Evolutionary conservation across 257 asterid genomes (phyloP).

Genomic region (Handroanthus guayacan): DNA sequence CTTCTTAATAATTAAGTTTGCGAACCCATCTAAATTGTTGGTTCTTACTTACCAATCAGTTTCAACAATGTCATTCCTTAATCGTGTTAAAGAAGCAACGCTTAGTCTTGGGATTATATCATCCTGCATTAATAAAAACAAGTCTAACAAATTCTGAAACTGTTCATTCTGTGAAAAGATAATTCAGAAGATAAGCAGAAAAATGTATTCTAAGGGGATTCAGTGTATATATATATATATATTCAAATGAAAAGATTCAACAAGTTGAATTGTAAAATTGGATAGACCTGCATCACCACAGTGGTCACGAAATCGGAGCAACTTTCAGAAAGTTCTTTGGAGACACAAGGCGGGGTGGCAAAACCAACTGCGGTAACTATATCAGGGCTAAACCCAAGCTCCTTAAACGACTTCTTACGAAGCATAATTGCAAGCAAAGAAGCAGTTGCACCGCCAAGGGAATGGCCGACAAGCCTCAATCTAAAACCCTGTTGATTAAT

Average conservation of each 20-base stretch:
- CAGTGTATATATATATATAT: background rate
- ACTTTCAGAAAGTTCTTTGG: constrained; percentile 87
- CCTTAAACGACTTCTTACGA: constrained; percentile 63
- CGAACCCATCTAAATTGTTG: background rate
- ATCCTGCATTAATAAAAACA: constrained; percentile 55
- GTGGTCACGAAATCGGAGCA: constrained; percentile 87
- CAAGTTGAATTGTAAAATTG: constrained; percentile 6
- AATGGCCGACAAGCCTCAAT: constrained; percentile 98
- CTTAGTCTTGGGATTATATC: constrained; percentile 90
- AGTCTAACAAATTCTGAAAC: constrained; percentile 36
- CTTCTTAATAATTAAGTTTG: constrained; percentile 21
- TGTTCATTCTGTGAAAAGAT: constrained; percentile 38
- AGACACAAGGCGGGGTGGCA: constrained; percentile 95
- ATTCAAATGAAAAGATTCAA: background rate
- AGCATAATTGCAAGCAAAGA: constrained; percentile 95
- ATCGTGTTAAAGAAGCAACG: constrained; percentile 68
- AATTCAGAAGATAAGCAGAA: background rate
- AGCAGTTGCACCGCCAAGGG: constrained; percentile 94
- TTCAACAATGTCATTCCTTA: constrained; percentile 91
- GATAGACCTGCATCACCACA: constrained; percentile 85
- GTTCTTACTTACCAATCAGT: constrained; percentile 85
- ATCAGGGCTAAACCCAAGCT: constrained; percentile 90
- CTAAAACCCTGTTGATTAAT: constrained; percentile 93
- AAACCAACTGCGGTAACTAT: constrained; percentile 80
- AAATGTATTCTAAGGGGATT: background rate